Evolutionary conservation across 2,329 filamentous ascomycete species (phyloP).

Genomic region (Penicillium verrucosum): DNA sequence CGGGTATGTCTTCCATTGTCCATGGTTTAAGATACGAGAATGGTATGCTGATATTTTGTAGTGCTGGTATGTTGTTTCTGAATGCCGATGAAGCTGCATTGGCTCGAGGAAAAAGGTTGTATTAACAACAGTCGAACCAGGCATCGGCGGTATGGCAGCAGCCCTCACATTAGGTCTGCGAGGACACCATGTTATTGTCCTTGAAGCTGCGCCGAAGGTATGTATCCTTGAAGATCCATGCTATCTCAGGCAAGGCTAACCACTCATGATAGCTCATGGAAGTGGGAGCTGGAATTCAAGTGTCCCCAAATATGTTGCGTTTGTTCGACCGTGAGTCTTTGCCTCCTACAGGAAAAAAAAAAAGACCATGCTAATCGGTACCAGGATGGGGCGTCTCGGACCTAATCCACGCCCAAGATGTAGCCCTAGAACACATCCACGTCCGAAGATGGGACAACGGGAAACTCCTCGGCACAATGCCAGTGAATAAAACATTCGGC

Average conservation of each 20-base stretch:
- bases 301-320: conserved; percentile 75
- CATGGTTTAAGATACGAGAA: neutral
- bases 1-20: conserved; percentile 26
- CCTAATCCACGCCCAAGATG: conserved; percentile 33
- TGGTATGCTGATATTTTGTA: conserved; percentile 13
- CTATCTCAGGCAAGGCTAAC: neutral
- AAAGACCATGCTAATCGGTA: neutral
- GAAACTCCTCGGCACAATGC: conserved; percentile 30
- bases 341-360: neutral
- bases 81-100: neutral
- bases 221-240: neutral
- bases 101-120: neutral
- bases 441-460: conserved; percentile 38
- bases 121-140: conserved; percentile 16
- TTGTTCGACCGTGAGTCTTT: conserved; percentile 59
- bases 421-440: conserved; percentile 35
- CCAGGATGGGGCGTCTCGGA: conserved; percentile 37
- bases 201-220: conserved; percentile 37
- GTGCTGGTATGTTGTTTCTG: conserved; percentile 28
- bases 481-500: conserved; percentile 36
- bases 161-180: conserved; percentile 34
- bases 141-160: conserved; percentile 37
- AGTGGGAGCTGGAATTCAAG: conserved; percentile 78
- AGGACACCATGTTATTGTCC: conserved; percentile 33
- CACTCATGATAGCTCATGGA: conserved; percentile 28